phyloP scores from a whole-genome alignment of 768 basidiomycete genomes.

The Sarcomyxa edulis region DNA sequence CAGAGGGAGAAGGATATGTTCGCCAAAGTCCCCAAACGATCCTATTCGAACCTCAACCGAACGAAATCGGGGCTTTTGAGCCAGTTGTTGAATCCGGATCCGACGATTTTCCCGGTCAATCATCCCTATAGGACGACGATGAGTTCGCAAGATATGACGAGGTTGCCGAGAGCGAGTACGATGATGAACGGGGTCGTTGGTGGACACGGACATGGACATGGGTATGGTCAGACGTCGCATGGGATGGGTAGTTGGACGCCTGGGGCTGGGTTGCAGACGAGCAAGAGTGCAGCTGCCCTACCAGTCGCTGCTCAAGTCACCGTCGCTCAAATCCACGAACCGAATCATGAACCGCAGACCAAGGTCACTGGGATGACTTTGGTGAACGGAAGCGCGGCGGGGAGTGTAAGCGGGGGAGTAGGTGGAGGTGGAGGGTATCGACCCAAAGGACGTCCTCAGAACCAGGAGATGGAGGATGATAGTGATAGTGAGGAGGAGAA shows the following conservation, averaged over 20 bases:
- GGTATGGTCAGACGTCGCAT: slow-evolving; percentile 8
- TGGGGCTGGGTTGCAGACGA: slow-evolving; percentile 38
- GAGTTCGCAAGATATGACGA: slow-evolving; percentile 39
- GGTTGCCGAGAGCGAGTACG: slow-evolving; percentile 25
- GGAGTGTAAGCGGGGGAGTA: slow-evolving; percentile 21
- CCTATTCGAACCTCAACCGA: slow-evolving; percentile 49
- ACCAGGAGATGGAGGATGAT: slow-evolving; percentile 64
- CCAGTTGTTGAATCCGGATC: slow-evolving; percentile 70
- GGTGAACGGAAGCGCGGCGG: too few species aligned
- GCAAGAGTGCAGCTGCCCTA: slow-evolving; percentile 54
- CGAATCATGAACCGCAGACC: slow-evolving; percentile 5
- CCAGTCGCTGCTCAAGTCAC: slow-evolving; percentile 52
- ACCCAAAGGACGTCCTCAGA: slow-evolving; percentile 61
- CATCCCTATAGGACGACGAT: slow-evolving; percentile 56
- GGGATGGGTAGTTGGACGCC: slow-evolving; percentile 14
- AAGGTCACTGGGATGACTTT: too few species aligned
- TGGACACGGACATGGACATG: too few species aligned
- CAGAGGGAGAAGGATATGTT: slow-evolving; percentile 68
- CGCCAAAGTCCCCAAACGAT: slow-evolving; percentile 61
- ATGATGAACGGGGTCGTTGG: slow-evolving; percentile 3
- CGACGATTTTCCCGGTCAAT: slow-evolving; percentile 47
- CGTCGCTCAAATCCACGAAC: slow-evolving; percentile 13
- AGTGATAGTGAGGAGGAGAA: slow-evolving; percentile 45
- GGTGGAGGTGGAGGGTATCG: slow-evolving; percentile 42
- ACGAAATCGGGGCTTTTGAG: slow-evolving; percentile 54